Evolutionary conservation across 176 grass and related monocot genomes (phyloP).

Genomic region (Eremochloa ophiuroides): DNA sequence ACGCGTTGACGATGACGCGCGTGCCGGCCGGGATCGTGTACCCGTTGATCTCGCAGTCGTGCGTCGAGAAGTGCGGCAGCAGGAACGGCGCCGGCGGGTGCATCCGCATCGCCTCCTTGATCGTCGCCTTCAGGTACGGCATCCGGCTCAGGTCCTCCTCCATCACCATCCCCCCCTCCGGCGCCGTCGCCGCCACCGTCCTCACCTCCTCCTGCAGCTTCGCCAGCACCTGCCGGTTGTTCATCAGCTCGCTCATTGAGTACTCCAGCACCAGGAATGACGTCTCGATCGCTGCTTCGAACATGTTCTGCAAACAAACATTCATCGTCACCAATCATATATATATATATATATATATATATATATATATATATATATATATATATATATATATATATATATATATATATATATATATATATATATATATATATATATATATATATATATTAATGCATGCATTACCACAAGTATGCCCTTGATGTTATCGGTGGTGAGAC

Average conservation of each 20-base stretch:
- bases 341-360: too few species aligned
- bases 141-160: slow-evolving; percentile 21
- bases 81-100: not conserved
- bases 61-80: not conserved
- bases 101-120: not conserved
- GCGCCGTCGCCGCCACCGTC: not conserved
- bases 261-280: slow-evolving; percentile 38
- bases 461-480: not conserved
- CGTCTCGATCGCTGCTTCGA: slow-evolving; percentile 36
- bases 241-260: slow-evolving; percentile 40
- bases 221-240: slow-evolving; percentile 13
- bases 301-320: slow-evolving; percentile 35
- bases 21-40: slow-evolving; percentile 7
- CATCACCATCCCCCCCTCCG: not conserved
- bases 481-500: not conserved
- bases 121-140: not conserved
- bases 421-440: too few species aligned
- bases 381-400: too few species aligned
- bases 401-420: too few species aligned
- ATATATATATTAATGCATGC: too few species aligned
- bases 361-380: too few species aligned
- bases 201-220: slow-evolving; percentile 36
- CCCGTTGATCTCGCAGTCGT: not conserved
- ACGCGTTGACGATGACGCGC: slow-evolving; percentile 21
- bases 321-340: too few species aligned